Base-by-base conservation (phyloP, 2,329 filamentous ascomycete species). In the Didymella arachidicola region DNA sequence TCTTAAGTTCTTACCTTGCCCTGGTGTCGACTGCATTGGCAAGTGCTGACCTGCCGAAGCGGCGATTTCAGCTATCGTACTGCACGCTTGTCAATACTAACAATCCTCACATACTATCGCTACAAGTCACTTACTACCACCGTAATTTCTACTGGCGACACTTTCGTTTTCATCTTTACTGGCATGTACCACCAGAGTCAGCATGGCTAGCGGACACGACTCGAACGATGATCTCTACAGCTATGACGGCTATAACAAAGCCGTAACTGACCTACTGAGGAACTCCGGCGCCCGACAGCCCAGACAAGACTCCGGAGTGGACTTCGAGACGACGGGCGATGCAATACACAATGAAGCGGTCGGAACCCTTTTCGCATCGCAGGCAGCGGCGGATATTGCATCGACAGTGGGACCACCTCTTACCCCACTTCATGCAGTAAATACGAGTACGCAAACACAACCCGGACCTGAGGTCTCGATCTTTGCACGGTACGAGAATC, bases 281-380 rank as follows among this genome's bases (percentile, higher is more conserved):
- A 8, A 6, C 12, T 16, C 22, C 6, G 34, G 16, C 2, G 11
- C 18, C 12, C 46, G 19, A n/a, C 52, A 44, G 26, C 22, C n/a
- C 19, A 36, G 36, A n/a, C 52, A 55, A 3, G 45, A 55, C 38
- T 55, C 52, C 6, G 36, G 12, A 8, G 26, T 54, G 11, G 39
- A 48, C n/a, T 19, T 34, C 26, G 12, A 10, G 8, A 47, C 44
- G 26, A 38, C 36, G 18, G 16, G 19, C 14, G 44, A 34, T 36
- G 29, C 38, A 7, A 44, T 49, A 14, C 52, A 55, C 27, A 19
- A 36, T 16, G 30, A 29, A n/a, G 7, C 36, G 11, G 29, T 42
- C 11, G 52, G 45, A 19, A 55, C 29, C 8, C 19, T 55, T 2
- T 55, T 43, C 19, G 38, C 29, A 43, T 41, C 36, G 6, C 52